phyloP scores from a whole-genome alignment of 768 basidiomycete genomes.

The Baorangia bicolor region DNA sequence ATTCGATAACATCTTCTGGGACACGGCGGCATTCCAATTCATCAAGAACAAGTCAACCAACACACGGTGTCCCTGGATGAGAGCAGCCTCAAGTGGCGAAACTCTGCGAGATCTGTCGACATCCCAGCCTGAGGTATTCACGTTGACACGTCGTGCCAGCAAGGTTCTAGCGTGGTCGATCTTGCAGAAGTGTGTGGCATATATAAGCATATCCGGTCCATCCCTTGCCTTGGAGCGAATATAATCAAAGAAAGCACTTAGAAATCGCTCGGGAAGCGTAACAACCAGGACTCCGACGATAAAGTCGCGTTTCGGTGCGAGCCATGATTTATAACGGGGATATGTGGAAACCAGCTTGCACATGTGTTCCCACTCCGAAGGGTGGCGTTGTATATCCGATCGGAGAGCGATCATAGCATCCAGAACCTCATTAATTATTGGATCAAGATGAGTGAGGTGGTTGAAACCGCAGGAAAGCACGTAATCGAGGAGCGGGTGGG shows the following conservation, averaged over 20 bases:
- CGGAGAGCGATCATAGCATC: neutral
- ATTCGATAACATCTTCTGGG: neutral
- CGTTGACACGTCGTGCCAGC: neutral
- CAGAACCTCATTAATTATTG: neutral
- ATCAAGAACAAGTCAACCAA: neutral
- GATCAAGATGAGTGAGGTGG: neutral
- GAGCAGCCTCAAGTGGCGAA: neutral
- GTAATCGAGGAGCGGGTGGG: neutral
- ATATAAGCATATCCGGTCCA: neutral
- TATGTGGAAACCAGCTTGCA: neutral
- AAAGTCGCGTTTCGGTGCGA: neutral
- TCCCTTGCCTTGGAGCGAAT: neutral
- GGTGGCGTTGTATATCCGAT: neutral
- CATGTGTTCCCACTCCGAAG: neutral
- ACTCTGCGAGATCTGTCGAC: neutral
- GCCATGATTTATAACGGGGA: neutral
- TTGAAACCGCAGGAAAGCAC: neutral
- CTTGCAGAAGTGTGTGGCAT: neutral
- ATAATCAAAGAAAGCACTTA: neutral
- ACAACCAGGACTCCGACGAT: neutral
- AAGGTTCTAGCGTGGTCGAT: neutral
- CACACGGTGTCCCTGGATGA: neutral
- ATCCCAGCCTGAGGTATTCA: neutral
- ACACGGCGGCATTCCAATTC: neutral
- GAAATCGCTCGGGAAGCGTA: neutral